A percentile compares a stretch with the other conserved stretches of the same genome.
These are phyloP conservation scores for Verticillium alfalfae DNA, from an alignment of 2,329 filamentous ascomycete species.

Conservation along the genomic window DNA sequence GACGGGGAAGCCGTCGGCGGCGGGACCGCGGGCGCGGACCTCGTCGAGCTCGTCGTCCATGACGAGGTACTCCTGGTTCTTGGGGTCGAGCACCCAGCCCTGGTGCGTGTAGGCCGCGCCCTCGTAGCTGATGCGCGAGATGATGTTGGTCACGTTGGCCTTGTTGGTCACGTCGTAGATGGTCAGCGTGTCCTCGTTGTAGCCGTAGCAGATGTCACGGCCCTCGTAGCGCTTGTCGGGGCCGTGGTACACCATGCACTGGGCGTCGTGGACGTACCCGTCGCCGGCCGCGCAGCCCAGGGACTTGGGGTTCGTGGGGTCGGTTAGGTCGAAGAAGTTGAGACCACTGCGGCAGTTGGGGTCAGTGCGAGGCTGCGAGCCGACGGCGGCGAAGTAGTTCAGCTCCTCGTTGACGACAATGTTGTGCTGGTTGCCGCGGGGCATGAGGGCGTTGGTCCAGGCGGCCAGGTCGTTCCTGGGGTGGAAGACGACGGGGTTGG, in stretches of 20 bases:
- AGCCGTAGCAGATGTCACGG: constrained; percentile 50
- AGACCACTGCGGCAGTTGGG: constrained; percentile 42
- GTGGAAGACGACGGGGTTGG: constrained; percentile 24
- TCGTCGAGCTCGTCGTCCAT: constrained; percentile 52
- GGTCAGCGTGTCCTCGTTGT: constrained; percentile 48
- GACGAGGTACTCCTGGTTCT: constrained; percentile 38
- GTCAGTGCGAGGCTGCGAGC: constrained; percentile 28
- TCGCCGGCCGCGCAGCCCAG: constrained; percentile 49
- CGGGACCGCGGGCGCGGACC: constrained; percentile 28
- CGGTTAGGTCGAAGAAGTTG: constrained; percentile 51
- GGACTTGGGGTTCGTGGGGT: constrained; percentile 45
- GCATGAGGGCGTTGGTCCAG: constrained; percentile 21
- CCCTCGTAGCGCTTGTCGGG: constrained; percentile 41
- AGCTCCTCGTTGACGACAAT: constrained; percentile 42
- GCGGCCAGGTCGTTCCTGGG: constrained; percentile 18
- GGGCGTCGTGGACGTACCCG: constrained; percentile 56
- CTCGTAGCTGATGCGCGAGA: constrained; percentile 47
- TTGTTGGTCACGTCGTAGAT: constrained; percentile 49
- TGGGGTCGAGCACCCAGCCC: constrained; percentile 44
- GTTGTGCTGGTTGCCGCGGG: constrained; percentile 33
- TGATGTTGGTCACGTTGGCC: constrained; percentile 30
- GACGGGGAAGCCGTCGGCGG: constrained; percentile 35
- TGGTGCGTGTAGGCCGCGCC: constrained; percentile 51
- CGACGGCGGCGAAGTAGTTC: constrained; percentile 39
- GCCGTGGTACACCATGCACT: constrained; percentile 49